Base-by-base conservation (phyloP, 2,329 filamentous ascomycete species). In the Colletotrichum salicis region DNA sequence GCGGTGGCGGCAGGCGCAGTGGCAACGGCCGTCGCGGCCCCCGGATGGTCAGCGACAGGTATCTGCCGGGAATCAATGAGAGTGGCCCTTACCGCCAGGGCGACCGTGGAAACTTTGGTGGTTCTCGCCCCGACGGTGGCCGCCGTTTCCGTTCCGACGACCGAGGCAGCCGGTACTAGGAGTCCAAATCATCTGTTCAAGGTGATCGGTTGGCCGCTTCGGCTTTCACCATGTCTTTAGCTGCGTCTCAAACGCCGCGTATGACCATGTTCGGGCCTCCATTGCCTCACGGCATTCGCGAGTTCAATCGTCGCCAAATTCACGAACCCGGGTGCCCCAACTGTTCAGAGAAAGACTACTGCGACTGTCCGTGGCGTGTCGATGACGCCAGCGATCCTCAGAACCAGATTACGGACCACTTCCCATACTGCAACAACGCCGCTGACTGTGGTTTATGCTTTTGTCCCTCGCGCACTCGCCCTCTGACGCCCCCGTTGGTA, bases 31-130 rank as follows among this genome's bases (percentile, higher is more conserved):
- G 80, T 7, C 75, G 78, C 11, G 74, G 76, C 27, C 67, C 72
- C 7, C 75, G 80, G 8, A 77, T 69, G 2, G 73, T 79, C 6
- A 78, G 80, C 41, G 81, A 82, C 73, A 74, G 81, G 1, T 83
- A 83, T 57, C 70, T 79, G 1, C 81, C 81, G 15, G 76, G 74
- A 8, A 67, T 71, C n/a, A 71, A 74, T 31, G 72, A 72, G 19
- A 67, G 70, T 27, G 75, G 74, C 24, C 72, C 74, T 1, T 73
- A 72, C 19, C 64, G 72, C 11, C 74, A 76, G 37, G 73, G 76
- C 24, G 75, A 77, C 52, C 73, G 75, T 12, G 74, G 78, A 5
- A 67, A 70, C 60, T 65, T 64, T n/a, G 70, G 64, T 41, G 70
- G 64, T 35, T 62, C 74, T 12, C 74, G 77, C 6, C 69, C 70